Evolutionary conservation across 768 basidiomycete genomes (phyloP), one percentile per base, ranked within the genome.

Genomic region (Lentinula aciculospora): DNA sequence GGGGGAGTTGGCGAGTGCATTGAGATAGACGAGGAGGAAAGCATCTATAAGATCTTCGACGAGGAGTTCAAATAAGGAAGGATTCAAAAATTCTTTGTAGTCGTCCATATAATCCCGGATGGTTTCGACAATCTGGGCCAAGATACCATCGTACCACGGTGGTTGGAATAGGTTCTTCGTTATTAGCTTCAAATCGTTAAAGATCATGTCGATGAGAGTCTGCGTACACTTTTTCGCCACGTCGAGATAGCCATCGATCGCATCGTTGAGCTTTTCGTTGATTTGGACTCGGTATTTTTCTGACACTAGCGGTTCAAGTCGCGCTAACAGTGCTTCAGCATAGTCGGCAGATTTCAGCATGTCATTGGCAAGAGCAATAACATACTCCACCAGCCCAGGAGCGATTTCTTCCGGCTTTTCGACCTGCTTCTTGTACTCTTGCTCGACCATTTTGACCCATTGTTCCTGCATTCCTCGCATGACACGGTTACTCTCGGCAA

Each of bases 191-290:
- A 98, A 74, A 69, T 98, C 97, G 70, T 97, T 91, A 77, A 97
- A 94, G 65, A 98, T 87, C 65, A 96, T 85, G 64, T 92, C 90
- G 66, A 99, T 94, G 58, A 99, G 82, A 0, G 89, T 89, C 65
- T 96, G 91, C 21, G 90, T 94, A 76, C 95, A 98, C 69, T 92
- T 92, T 78, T 98, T 98, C 53, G 95, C 95, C 37, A 98, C 93
- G 71, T 99, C 97, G 61, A 98, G 82, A 71, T 95, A 98, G 3
- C 97, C 97, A 68, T 99, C 96, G 63, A 98, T 98, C 32, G 95
- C 94, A 62, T 96, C 90, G 74, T 97, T 98, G 53, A 98, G 76
- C 44, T 85, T 82, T 65, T 94, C 92, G 63, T 82, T 86, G 65
- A 98, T 96, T 4, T 82, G 78, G 13, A 74, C 78, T 44, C 88